phyloP scores from a whole-genome alignment of 2,329 filamentous ascomycete species.

The Exophiala alcalophila region DNA sequence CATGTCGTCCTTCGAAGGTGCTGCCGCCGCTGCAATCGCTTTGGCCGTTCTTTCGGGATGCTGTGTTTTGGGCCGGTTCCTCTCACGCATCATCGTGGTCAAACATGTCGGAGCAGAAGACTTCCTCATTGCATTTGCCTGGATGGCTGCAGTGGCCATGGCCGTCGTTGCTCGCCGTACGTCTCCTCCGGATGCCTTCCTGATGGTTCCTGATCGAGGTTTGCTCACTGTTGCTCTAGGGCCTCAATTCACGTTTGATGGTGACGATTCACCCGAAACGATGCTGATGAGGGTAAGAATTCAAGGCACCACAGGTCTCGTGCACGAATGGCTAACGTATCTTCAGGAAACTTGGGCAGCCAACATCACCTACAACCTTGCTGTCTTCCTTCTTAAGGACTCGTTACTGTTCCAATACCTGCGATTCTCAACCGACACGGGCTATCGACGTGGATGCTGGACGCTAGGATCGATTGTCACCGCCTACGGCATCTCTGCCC shows the following conservation, averaged over 20 bases:
- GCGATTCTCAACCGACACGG: slow-evolving; percentile 33
- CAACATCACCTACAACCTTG: slow-evolving; percentile 38
- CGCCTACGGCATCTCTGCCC: slow-evolving; percentile 9
- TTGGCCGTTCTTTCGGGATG: slow-evolving; percentile 14
- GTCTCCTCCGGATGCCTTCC: no score
- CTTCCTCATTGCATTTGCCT: slow-evolving; percentile 14
- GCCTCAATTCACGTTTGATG: no score
- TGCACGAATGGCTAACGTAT: no score
- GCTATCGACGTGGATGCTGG: slow-evolving; percentile 16
- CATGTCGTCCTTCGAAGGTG: slow-evolving; percentile 12
- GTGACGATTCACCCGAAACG: no score
- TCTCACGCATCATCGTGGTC: slow-evolving; percentile 16
- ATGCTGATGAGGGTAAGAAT: no score
- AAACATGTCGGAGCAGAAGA: slow-evolving; percentile 20
- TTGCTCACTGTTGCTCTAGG: no score
- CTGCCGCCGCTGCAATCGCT: slow-evolving; percentile 11
- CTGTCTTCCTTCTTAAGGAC: slow-evolving; percentile 35
- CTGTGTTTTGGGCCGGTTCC: slow-evolving; percentile 15
- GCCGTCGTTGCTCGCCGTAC: slow-evolving; percentile 14
- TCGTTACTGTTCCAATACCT: slow-evolving; percentile 35
- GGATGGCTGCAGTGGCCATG: slow-evolving; percentile 11
- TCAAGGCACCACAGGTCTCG: no score
- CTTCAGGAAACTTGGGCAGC: no score
- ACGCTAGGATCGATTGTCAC: slow-evolving; percentile 13
- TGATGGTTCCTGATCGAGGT: no score